phyloP scores from a whole-genome alignment of 768 basidiomycete species.

The Collybiopsis luxurians region DNA sequence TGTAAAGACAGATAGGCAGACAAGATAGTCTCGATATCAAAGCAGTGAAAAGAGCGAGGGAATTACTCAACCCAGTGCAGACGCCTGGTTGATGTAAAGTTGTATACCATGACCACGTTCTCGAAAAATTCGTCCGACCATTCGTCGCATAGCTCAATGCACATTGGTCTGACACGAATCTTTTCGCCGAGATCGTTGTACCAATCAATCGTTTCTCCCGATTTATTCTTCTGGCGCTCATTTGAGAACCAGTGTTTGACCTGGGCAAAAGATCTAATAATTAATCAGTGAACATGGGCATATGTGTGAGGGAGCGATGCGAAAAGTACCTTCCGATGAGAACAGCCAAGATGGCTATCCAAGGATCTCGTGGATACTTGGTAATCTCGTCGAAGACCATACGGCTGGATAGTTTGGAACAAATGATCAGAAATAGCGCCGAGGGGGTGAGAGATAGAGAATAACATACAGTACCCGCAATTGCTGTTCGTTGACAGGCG shows the following conservation, averaged over 20 bases:
- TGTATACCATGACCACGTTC: slow-evolving; percentile 40
- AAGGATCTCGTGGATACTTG: slow-evolving; percentile 60
- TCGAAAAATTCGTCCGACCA: slow-evolving; percentile 66
- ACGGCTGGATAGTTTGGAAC: slow-evolving; percentile 23
- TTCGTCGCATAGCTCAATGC: slow-evolving; percentile 45
- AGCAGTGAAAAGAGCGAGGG: too few species aligned
- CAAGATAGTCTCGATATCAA: neutral
- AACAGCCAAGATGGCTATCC: slow-evolving; percentile 58
- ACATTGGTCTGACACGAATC: slow-evolving; percentile 47
- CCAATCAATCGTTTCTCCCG: slow-evolving; percentile 32
- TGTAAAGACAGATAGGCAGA: neutral
- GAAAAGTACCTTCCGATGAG: slow-evolving; percentile 51
- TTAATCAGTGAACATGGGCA: neutral
- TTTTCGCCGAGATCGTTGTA: slow-evolving; percentile 34
- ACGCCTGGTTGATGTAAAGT: slow-evolving; percentile 4
- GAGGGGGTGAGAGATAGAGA: neutral
- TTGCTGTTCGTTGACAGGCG: slow-evolving; percentile 56
- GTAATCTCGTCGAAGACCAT: slow-evolving; percentile 68
- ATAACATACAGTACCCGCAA: slow-evolving; percentile 40
- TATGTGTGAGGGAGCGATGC: neutral
- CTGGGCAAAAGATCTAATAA: slow-evolving; percentile 47
- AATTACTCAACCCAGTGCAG: slow-evolving; percentile 6
- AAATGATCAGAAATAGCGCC: neutral
- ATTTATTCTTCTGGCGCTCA: slow-evolving; percentile 48
- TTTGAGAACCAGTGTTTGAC: slow-evolving; percentile 71